Conservation (phyloP, 805 yeast genomes). For the Teunomyces funiuensis region DNA sequence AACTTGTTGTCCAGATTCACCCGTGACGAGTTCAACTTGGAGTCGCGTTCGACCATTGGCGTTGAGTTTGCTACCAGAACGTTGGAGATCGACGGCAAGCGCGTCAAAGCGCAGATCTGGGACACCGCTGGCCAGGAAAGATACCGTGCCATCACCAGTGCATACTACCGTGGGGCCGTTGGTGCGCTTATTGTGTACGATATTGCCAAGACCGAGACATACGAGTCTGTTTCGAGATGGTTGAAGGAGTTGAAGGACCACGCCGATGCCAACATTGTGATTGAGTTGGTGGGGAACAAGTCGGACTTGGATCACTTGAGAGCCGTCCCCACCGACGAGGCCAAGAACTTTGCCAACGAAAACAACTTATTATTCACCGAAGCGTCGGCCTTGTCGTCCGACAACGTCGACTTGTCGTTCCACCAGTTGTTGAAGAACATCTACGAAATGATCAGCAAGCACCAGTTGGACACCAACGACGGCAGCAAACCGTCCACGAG, state of each 20-base stretch:
- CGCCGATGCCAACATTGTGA: conserved; percentile 93
- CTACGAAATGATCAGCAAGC: conserved; percentile 91
- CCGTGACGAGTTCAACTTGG: conserved; percentile 92
- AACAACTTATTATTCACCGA: conserved; percentile 91
- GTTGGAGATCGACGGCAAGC: conserved; percentile 78
- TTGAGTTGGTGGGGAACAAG: conserved; percentile 91
- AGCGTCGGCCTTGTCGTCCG: conserved; percentile 91
- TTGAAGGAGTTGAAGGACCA: conserved; percentile 86
- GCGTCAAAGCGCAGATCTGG: conserved; percentile 93
- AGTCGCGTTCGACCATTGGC: conserved; percentile 92
- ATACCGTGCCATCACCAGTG: conserved; percentile 95
- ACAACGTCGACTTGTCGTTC: conserved; percentile 93
- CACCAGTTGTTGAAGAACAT: conserved; percentile 90
- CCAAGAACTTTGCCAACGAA: conserved; percentile 89
- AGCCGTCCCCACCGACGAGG: conserved; percentile 98
- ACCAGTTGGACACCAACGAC: conserved; percentile 86
- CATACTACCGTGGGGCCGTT: conserved; percentile 96
- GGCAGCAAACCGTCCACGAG: conserved; percentile 60
- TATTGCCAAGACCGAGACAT: conserved; percentile 84
- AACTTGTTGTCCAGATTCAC: conserved; percentile 92
- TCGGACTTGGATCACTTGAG: conserved; percentile 88
- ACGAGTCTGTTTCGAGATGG: conserved; percentile 86
- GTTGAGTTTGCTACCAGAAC: conserved; percentile 98
- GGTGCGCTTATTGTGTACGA: conserved; percentile 96
- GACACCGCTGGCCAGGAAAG: conserved; percentile 99